Conservation (phyloP, 2,329 filamentous ascomycete species). For the Xylaria hypoxylon region DNA sequence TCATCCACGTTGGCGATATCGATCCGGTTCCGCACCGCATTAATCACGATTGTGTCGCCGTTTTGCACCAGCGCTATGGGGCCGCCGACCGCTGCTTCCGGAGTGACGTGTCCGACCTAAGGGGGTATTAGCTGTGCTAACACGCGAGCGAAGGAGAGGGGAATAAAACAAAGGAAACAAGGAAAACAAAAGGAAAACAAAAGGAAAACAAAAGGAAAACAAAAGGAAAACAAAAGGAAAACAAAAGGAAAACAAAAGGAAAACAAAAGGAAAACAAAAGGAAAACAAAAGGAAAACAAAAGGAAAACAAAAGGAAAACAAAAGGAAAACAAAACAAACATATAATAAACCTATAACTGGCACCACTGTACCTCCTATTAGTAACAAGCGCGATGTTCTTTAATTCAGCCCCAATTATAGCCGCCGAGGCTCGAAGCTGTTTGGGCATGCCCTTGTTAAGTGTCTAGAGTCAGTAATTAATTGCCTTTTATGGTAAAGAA, state of each 20-base stretch:
- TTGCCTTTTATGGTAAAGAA: too few species aligned
- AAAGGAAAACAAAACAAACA: conserved; percentile 4
- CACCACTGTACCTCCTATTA: conserved; percentile 89
- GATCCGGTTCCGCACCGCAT: conserved; percentile 84
- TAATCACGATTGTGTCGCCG: conserved; percentile 87
- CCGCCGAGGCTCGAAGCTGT: conserved; percentile 86
- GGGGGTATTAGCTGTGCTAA: too few species aligned
- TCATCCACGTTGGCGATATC: conserved; percentile 71
- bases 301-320: conserved; percentile 49
- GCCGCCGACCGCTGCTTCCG: conserved; percentile 88
- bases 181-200: too few species aligned
- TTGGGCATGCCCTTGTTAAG: conserved; percentile 98
- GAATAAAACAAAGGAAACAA: too few species aligned
- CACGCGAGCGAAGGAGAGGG: too few species aligned
- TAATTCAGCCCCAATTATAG: conserved; percentile 61
- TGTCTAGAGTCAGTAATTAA: too few species aligned
- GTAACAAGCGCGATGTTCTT: too few species aligned
- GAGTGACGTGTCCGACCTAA: conserved; percentile 84
- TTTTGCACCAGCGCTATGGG: conserved; percentile 85
- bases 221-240: too few species aligned
- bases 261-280: too few species aligned
- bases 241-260: too few species aligned
- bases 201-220: too few species aligned
- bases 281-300: neutral
- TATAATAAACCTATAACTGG: conserved; percentile 69